Conservation (phyloP, 345 rosid genomes). For the Stellera chamaejasme region DNA sequence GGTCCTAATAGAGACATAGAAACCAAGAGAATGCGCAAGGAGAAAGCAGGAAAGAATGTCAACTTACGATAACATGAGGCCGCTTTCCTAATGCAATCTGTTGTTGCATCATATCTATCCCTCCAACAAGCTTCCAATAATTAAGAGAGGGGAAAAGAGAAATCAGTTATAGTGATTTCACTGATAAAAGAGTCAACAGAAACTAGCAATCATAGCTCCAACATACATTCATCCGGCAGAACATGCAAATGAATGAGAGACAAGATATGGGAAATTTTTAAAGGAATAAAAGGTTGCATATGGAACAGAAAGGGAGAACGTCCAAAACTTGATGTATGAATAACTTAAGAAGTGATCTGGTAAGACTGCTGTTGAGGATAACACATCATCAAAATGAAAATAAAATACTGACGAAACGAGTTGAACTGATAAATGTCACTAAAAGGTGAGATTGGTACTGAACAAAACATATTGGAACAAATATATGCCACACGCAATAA, state of each 20-base stretch:
- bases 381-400: not conserved
- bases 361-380: not conserved
- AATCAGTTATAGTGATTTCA: not conserved
- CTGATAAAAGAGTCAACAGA: not conserved
- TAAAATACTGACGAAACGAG: too few relatives aligned
- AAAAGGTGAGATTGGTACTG: too few relatives aligned
- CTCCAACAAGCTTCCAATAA: constrained; percentile 82
- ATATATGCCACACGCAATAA: not conserved
- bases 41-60: not conserved
- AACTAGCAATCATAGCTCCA: too few relatives aligned
- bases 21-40: too few relatives aligned
- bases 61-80: constrained; percentile 75
- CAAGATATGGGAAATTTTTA: not conserved
- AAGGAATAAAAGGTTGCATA: not conserved
- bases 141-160: not conserved
- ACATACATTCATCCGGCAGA: too few relatives aligned
- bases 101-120: constrained; percentile 83
- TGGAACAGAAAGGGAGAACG: not conserved
- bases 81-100: constrained; percentile 64
- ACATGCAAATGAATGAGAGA: too few relatives aligned
- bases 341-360: not conserved
- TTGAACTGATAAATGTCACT: too few relatives aligned
- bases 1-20: too few relatives aligned
- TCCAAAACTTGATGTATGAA: not conserved
- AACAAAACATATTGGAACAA: too few relatives aligned